Percentiles rank a stretch among this genome's conserved stretches.
Evolutionary conservation across 1,139 yeast genomes (phyloP).

Genomic region (Kodamaea derodonti): DNA sequence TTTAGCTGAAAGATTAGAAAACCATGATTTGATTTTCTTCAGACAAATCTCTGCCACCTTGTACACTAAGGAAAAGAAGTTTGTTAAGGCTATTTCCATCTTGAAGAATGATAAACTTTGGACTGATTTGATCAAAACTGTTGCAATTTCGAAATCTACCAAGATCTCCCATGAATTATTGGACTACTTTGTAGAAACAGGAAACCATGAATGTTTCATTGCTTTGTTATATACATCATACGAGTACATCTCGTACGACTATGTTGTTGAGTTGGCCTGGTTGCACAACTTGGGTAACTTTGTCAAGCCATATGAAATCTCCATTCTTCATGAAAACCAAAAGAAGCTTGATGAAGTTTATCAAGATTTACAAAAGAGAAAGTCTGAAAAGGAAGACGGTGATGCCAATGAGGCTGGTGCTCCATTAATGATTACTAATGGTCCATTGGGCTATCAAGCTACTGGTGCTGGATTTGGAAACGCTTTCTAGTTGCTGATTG

Average conservation of each 20-base stretch:
- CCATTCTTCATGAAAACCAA: conserved; percentile 74
- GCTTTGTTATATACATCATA: conserved; percentile 88
- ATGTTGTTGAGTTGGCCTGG: conserved; percentile 89
- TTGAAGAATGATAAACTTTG: conserved; percentile 90
- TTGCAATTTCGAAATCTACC: conserved; percentile 72
- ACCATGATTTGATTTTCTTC: conserved; percentile 85
- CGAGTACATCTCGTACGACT: conserved; percentile 73
- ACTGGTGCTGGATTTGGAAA: conserved; percentile 71
- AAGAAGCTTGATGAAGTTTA: conserved; percentile 62
- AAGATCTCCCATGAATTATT: conserved; percentile 87
- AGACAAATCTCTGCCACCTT: conserved; percentile 94
- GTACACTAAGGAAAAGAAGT: conserved; percentile 91
- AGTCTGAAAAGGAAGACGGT: conserved; percentile 50
- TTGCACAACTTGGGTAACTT: conserved; percentile 72
- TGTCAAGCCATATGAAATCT: conserved; percentile 88
- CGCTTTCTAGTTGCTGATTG: conserved; percentile 26
- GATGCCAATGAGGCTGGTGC: conserved; percentile 43
- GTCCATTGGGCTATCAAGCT: conserved; percentile 54
- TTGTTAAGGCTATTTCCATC: conserved; percentile 82
- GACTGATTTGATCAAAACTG: conserved; percentile 92
- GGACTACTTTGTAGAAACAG: conserved; percentile 93
- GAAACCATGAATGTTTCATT: conserved; percentile 92
- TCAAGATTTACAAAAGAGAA: conserved; percentile 67
- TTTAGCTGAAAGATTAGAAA: conserved; percentile 88
- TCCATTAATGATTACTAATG: conserved; percentile 69